These are phyloP conservation scores for Phanerochaete sordida DNA, from an alignment of 768 basidiomycete species.

Conservation along the genomic window DNA sequence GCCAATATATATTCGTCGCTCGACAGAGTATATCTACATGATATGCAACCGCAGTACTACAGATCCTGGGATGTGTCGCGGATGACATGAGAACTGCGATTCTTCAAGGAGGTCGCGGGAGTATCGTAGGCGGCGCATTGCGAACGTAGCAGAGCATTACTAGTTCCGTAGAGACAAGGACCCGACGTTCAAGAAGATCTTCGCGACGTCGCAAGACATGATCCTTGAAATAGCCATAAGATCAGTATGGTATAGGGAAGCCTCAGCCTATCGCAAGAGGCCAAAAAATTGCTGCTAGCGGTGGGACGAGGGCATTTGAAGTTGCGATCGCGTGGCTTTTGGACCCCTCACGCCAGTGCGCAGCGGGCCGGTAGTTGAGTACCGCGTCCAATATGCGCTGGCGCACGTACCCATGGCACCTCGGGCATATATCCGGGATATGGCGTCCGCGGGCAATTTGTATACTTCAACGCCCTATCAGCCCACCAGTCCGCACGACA, in stretches of 20 bases:
- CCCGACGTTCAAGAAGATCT: too few species aligned
- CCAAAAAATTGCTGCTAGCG: too few species aligned
- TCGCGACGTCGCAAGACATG: too few species aligned
- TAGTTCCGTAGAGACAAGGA: too few species aligned
- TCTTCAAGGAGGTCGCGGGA: too few species aligned
- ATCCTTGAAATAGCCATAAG: not conserved
- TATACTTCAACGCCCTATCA: slow-evolving; percentile 28
- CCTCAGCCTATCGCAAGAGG: too few species aligned
- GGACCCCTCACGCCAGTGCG: slow-evolving; percentile 36
- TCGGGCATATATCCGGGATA: slow-evolving; percentile 42
- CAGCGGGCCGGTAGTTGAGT: slow-evolving; percentile 57
- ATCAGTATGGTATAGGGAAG: not conserved
- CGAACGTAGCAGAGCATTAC: too few species aligned
- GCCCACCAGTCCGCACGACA: not conserved
- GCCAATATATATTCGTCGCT: not conserved
- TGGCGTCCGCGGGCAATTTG: slow-evolving; percentile 57
- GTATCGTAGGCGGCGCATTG: too few species aligned
- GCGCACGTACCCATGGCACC: slow-evolving; percentile 63
- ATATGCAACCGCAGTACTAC: not conserved
- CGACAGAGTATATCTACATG: not conserved
- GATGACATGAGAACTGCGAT: not conserved
- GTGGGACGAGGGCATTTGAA: not conserved
- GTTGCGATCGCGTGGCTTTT: not conserved
- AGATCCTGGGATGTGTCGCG: not conserved
- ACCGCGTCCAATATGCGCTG: slow-evolving; percentile 45